A percentile compares a stretch with the other conserved stretches of the same genome.
These are phyloP conservation scores for Spathaspora arborariae DNA, from an alignment of 805 yeast species.

Conservation along the genomic window DNA sequence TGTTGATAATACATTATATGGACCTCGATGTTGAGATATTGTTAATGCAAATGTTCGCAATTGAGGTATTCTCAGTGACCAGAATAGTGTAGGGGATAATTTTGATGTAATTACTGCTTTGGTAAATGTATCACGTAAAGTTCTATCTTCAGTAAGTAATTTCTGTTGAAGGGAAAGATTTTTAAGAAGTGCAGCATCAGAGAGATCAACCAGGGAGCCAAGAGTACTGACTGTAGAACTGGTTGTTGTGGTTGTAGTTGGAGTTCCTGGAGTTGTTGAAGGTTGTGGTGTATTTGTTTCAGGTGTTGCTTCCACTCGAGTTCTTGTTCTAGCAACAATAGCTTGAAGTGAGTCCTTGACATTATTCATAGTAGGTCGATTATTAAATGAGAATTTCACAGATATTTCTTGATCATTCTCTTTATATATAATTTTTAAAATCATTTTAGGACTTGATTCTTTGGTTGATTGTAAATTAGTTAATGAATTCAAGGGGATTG, in stretches of 20 bases:
- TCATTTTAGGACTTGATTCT: constrained; percentile 61
- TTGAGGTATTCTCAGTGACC: constrained; percentile 78
- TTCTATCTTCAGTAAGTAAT: constrained; percentile 64
- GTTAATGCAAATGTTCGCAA: constrained; percentile 84
- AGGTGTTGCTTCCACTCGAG: constrained; percentile 40
- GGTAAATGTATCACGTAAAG: constrained; percentile 70
- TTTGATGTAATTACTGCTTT: constrained; percentile 82
- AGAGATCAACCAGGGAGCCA: constrained; percentile 13
- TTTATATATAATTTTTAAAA: constrained; percentile 53
- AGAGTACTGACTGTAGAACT: constrained; percentile 11
- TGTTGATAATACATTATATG: constrained; percentile 89
- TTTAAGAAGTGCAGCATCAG: constrained; percentile 51
- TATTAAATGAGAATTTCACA: constrained; percentile 57
- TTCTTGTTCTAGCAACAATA: constrained; percentile 61
- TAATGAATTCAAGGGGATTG: constrained; percentile 33
- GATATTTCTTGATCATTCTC: constrained; percentile 25
- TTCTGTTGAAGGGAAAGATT: constrained; percentile 79
- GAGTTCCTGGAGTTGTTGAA: constrained; percentile 9
- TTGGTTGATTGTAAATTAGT: constrained; percentile 66
- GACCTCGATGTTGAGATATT: constrained; percentile 81
- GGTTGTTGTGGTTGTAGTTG: constrained; percentile 12
- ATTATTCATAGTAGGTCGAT: constrained; percentile 71
- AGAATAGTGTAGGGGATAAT: constrained; percentile 76
- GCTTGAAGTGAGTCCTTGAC: constrained; percentile 66
- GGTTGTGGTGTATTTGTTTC: constrained; percentile 8